These are phyloP conservation scores for Immersiporthe knoxdaviesiana DNA, from an alignment of 2,329 filamentous ascomycete genomes.

Conservation along the genomic window DNA sequence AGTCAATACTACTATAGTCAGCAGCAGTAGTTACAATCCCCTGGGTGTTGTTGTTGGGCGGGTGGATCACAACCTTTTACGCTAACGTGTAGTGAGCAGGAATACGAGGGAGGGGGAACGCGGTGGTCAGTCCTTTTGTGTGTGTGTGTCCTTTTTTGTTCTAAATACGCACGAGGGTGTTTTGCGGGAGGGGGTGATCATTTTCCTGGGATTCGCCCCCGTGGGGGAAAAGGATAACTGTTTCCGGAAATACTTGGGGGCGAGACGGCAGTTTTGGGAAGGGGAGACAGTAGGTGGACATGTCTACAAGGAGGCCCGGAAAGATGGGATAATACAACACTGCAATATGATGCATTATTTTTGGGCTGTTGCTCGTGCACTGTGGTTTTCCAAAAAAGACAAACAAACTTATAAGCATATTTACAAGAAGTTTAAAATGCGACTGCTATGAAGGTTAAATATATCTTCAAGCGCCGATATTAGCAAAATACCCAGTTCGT, in stretches of 20 bases:
- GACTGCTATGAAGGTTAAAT: constrained; percentile 14
- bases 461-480: constrained; percentile 8
- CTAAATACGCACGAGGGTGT: too few species aligned
- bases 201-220: neutral
- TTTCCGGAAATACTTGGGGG: too few species aligned
- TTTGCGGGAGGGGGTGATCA: neutral
- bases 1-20: neutral
- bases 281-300: too few species aligned
- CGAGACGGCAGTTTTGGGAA: too few species aligned
- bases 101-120: neutral
- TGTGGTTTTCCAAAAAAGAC: too few species aligned
- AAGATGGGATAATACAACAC: too few species aligned
- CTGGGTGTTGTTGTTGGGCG: neutral
- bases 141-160: too few species aligned
- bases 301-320: too few species aligned
- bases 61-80: neutral
- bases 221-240: too few species aligned
- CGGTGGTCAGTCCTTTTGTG: neutral
- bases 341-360: too few species aligned
- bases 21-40: too few species aligned
- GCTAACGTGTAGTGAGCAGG: neutral
- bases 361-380: too few species aligned
- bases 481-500: constrained; percentile 8
- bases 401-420: constrained; percentile 7
- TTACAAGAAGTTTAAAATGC: constrained; percentile 17